These are phyloP conservation scores for Lasiodiplodia sp. DNA, from an alignment of 2,329 filamentous ascomycete species.

Conservation along the genomic window DNA sequence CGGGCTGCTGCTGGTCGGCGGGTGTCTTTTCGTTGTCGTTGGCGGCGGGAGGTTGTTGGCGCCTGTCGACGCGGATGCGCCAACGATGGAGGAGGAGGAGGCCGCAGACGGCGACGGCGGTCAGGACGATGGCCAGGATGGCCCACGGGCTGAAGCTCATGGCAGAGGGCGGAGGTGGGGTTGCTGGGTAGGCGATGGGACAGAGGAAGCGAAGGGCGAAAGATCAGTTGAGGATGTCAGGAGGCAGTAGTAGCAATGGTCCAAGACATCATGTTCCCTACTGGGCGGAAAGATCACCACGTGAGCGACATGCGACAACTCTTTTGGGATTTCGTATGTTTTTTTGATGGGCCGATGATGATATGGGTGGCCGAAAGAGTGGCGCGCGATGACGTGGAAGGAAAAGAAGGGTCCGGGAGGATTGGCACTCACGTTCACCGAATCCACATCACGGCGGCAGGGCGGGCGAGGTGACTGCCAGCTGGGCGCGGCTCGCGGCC, in stretches of 20 bases:
- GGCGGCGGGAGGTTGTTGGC: neutral
- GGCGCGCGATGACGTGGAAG: constrained; percentile 22
- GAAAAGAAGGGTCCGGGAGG: constrained; percentile 5
- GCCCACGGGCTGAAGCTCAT: constrained; percentile 19
- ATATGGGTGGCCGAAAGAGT: constrained; percentile 3
- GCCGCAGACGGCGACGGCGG: constrained; percentile 11
- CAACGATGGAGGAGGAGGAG: constrained; percentile 12
- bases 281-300: neutral
- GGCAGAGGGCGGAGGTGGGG: neutral
- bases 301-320: constrained; percentile 6
- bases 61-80: constrained; percentile 18
- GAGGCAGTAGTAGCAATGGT: constrained; percentile 6
- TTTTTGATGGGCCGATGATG: constrained; percentile 22
- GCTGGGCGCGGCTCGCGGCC: neutral
- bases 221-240: neutral
- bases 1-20: neutral
- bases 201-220: neutral
- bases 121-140: constrained; percentile 19
- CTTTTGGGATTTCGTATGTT: neutral
- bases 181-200: neutral
- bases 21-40: neutral
- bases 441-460: constrained; percentile 1
- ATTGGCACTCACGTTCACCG: constrained; percentile 17
- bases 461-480: neutral
- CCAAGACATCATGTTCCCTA: constrained; percentile 17